Evolutionary conservation across 371 early-diverging fungal genomes (phyloP).

Genomic region (Conidiobolus incongruus): DNA sequence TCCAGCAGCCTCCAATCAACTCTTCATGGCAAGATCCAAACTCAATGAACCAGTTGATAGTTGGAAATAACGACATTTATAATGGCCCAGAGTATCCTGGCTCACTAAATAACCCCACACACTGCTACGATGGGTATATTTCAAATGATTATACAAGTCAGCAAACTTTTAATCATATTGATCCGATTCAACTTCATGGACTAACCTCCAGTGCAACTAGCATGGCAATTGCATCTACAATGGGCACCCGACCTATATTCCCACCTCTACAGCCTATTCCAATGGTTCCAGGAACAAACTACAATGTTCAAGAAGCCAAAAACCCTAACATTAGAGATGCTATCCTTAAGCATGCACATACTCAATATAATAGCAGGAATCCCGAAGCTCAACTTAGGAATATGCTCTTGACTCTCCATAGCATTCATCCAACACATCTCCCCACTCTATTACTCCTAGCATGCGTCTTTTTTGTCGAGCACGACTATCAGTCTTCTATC

Average conservation of each 20-base stretch:
- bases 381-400: constrained; percentile 21
- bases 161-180: not conserved
- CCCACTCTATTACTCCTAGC: constrained; percentile 66
- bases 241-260: not conserved
- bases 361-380: constrained; percentile 28
- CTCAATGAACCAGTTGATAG: too few relatives aligned
- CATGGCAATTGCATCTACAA: not conserved
- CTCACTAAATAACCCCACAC: not conserved
- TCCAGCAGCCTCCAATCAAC: not conserved
- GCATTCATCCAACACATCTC: constrained; percentile 38
- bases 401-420: constrained; percentile 31
- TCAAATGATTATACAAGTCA: not conserved
- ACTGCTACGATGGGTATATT: not conserved
- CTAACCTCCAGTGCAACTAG: not conserved
- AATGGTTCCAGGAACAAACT: constrained; percentile 11
- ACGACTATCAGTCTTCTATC: constrained; percentile 41
- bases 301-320: constrained; percentile 9
- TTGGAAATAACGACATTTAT: not conserved
- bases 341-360: constrained; percentile 37
- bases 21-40: not conserved
- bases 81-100: not conserved
- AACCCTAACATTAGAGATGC: constrained; percentile 18
- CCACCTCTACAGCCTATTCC: not conserved
- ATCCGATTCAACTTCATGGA: not conserved
- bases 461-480: constrained; percentile 65